Conservation (phyloP, 257 asterid genomes). For the Nicotiana obtusifolia region DNA sequence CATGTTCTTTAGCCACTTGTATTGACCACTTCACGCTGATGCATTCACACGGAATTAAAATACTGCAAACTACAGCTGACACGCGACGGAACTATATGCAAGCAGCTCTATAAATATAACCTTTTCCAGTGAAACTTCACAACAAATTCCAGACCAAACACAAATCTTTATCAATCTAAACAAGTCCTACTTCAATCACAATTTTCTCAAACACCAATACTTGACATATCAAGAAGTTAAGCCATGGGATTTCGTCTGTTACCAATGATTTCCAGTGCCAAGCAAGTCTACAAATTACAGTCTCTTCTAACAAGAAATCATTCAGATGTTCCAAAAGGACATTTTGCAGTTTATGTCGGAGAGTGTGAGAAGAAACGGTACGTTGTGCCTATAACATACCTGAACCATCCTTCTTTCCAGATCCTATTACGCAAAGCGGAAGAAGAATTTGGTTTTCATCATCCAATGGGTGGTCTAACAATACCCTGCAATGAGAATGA, state of each 20-base stretch:
- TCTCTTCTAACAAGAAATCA: not conserved
- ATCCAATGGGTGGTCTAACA: slow-evolving; percentile 6
- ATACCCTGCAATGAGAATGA: slow-evolving; percentile 7
- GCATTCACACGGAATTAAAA: too few relatives aligned
- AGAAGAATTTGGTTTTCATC: slow-evolving; percentile 16
- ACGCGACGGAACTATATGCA: not conserved
- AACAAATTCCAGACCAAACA: not conserved
- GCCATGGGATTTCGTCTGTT: slow-evolving; percentile 1
- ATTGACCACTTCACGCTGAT: too few relatives aligned
- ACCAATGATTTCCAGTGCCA: not conserved
- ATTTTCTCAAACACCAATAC: not conserved
- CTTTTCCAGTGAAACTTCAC: not conserved
- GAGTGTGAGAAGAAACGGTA: slow-evolving; percentile 6
- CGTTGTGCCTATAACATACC: slow-evolving; percentile 10
- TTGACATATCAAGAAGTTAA: not conserved
- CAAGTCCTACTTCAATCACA: not conserved
- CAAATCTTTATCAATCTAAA: not conserved
- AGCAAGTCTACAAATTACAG: not conserved
- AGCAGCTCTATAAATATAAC: not conserved
- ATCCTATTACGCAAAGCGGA: slow-evolving; percentile 2
- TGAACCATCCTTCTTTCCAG: slow-evolving; percentile 16
- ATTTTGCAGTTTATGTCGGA: slow-evolving; percentile 13
- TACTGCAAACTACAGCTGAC: not conserved
- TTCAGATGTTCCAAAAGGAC: slow-evolving; percentile 15
- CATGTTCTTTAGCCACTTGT: too few relatives aligned